Evolutionary conservation across 352 stramenopile species (phyloP), one percentile per base, ranked within the genome.

Genomic region (Elongisporangium senticosum): DNA sequence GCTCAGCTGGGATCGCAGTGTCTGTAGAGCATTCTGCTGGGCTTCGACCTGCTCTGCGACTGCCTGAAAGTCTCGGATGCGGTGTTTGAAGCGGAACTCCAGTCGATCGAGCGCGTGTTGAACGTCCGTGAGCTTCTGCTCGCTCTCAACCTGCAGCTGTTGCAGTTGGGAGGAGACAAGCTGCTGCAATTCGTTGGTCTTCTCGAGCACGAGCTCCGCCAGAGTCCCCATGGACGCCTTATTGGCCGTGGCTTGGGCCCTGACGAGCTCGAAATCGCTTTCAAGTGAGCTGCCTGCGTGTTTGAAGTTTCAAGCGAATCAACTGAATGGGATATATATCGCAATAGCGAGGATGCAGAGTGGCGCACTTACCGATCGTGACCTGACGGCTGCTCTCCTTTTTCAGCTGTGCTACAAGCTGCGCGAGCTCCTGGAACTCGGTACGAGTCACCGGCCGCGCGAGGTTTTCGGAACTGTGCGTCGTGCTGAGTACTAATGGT

Each of bases 71-170:
- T 86, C 74, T 0, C 76, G 74, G 11, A 72, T 37, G 43, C 86
- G 79, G 53, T 89, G 79, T 24, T 79, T 81, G 57, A 86, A 77
- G n/a, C 74, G 72, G n/a, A 89, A 86, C 54, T 89, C 79, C n/a
- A 89, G 63, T 19, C 74, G 72, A 43, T 89, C 70, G 15, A 86
- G 64, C 8, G 72, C 63, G 24, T 82, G 48, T 28, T 77, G 71
- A 19, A 81, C 40, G 21, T 85, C 76, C 10, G 68, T 78, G 19
- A 85, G 64, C 20, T 58, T 69, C 26, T 85, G 69, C 3, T 75
- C 65, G 10, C 61, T 77, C 24, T 85, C 74, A 4, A 86, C 67
- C 21, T 81, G 70, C 33, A 83, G 47, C 10, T 71, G 51, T 50
- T 84, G 74, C 23, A 88, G 50, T 20, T 86, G 68, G 15, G 66